phyloP scores from a whole-genome alignment of 345 rosid genomes.

The Psidium guajava region DNA sequence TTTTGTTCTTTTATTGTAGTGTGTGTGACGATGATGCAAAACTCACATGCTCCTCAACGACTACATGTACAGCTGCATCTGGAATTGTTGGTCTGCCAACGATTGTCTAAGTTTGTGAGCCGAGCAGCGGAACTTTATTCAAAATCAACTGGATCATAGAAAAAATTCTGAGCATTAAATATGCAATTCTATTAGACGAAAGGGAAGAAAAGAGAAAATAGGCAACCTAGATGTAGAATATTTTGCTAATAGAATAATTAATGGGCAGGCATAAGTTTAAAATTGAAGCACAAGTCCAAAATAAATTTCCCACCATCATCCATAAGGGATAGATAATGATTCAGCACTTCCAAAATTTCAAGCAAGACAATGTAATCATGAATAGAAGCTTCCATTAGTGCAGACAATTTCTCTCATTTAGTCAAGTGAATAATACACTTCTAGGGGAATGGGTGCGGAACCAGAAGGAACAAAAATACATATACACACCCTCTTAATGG shows the following conservation, averaged over 20 bases:
- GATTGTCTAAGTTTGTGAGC: conserved; percentile 63
- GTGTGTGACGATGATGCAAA: background rate
- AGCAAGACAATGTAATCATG: background rate
- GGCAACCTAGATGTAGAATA: background rate
- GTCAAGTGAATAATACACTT: background rate
- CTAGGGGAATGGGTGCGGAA: background rate
- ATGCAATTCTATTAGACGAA: background rate
- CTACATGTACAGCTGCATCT: conserved; percentile 79
- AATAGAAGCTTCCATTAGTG: background rate
- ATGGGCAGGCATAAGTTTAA: background rate
- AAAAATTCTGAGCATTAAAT: background rate
- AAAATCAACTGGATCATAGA: conserved; percentile 52
- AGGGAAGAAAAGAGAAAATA: background rate
- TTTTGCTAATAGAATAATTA: background rate
- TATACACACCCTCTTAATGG: background rate
- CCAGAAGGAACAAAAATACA: background rate
- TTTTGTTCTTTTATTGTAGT: background rate
- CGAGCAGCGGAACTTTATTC: conserved; percentile 80
- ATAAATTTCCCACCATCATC: background rate
- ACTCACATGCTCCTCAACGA: conserved; percentile 98
- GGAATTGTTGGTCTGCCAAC: conserved; percentile 82
- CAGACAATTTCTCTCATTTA: background rate
- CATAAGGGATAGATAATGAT: background rate
- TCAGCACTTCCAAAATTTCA: background rate
- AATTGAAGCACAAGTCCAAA: background rate